Evolutionary conservation across 371 early-diverging fungal species (phyloP).

Genomic region (Mucor racemosus): DNA sequence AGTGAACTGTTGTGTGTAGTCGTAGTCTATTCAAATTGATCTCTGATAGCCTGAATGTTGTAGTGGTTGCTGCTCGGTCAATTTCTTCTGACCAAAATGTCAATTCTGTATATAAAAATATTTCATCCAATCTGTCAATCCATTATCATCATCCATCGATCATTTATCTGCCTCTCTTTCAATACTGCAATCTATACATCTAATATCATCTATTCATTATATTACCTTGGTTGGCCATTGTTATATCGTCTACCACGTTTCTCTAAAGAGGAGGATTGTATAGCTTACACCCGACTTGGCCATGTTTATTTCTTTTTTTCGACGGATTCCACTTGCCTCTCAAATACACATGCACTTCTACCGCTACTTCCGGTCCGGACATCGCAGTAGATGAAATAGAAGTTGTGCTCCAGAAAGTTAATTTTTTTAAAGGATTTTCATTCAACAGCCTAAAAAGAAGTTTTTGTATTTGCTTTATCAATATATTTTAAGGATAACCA

Average conservation of each 20-base stretch:
- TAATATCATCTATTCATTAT: neutral
- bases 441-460: neutral
- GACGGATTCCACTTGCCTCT: neutral
- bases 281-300: slow-evolving; percentile 15
- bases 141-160: slow-evolving; percentile 10
- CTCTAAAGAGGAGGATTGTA: slow-evolving; percentile 36
- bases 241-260: slow-evolving; percentile 36
- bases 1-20: too few species aligned
- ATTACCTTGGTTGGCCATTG: slow-evolving; percentile 37
- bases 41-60: too few species aligned
- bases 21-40: too few species aligned
- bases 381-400: neutral
- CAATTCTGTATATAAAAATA: too few species aligned
- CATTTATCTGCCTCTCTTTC: slow-evolving; percentile 4
- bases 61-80: too few species aligned
- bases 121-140: neutral
- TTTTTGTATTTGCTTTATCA: too few species aligned
- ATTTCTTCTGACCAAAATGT: too few species aligned
- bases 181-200: neutral
- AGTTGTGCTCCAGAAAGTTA: neutral
- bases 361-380: slow-evolving; percentile 8
- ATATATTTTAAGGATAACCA: neutral
- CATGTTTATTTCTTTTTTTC: slow-evolving; percentile 9
- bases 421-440: neutral
- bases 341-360: neutral